phyloP scores from a whole-genome alignment of 176 grass and related monocot species.

The Paspalum vaginatum region DNA sequence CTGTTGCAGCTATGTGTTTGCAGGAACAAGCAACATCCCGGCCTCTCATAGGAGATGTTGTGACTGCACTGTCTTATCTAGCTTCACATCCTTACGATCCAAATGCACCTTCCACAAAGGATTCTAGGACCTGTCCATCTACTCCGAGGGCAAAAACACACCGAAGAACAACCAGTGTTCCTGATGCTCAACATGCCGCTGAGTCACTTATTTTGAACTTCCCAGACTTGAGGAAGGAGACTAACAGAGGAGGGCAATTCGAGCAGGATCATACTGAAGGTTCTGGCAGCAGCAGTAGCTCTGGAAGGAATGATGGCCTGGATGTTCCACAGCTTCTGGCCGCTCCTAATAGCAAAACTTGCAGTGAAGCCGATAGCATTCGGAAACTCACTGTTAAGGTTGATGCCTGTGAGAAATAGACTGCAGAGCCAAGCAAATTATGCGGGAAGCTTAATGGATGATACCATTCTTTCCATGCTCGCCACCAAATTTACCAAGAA shows the following conservation, averaged over 20 bases:
- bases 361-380: conserved; percentile 23
- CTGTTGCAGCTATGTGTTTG: conserved; percentile 96
- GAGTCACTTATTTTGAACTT: conserved; percentile 61
- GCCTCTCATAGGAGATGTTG: conserved; percentile 91
- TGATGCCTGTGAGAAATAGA: conserved; percentile 53
- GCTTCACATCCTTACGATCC: conserved; percentile 81
- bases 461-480: neutral
- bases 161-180: conserved; percentile 57
- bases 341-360: conserved; percentile 34
- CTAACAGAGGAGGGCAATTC: conserved; percentile 41
- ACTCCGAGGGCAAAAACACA: conserved; percentile 63
- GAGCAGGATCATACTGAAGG: conserved; percentile 51
- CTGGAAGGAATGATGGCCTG: conserved; percentile 64
- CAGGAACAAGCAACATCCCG: conserved; percentile 82
- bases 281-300: conserved; percentile 65
- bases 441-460: conserved; percentile 39
- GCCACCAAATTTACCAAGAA: conserved; percentile 10
- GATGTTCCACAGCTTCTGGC: conserved; percentile 55
- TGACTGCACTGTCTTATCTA: conserved; percentile 91
- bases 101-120: conserved; percentile 49
- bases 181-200: conserved; percentile 51
- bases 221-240: conserved; percentile 60
- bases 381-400: conserved; percentile 38
- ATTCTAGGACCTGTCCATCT: conserved; percentile 63
- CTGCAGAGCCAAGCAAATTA: conserved; percentile 38